A percentile compares a stretch with the other conserved stretches of the same genome.
phyloP scores from a whole-genome alignment of 768 basidiomycete genomes.

The Dioszegia hungarica region DNA sequence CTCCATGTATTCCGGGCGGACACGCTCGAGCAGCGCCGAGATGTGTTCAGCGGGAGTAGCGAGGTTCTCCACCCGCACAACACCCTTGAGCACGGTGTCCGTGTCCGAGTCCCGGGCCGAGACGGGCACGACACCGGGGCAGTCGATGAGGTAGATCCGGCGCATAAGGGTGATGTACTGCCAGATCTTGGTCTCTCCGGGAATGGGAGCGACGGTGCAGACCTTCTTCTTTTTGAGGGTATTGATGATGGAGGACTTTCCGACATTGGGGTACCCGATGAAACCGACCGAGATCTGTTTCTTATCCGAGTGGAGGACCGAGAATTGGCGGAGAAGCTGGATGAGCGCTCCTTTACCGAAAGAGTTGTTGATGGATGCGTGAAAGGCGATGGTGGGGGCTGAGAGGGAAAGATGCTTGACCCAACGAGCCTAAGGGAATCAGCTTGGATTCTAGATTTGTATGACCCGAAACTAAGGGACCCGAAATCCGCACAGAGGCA shows the following conservation, averaged over 20 bases:
- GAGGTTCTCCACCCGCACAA: constrained; percentile 90
- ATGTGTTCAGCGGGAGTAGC: constrained; percentile 90
- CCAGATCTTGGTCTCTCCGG: constrained; percentile 99
- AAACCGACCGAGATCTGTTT: constrained; percentile 99
- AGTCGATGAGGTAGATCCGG: constrained; percentile 97
- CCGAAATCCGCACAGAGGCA: constrained; percentile 16
- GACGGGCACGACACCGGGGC: constrained; percentile 94
- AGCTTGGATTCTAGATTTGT: constrained; percentile 43
- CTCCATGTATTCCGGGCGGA: constrained; percentile 88
- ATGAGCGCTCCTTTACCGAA: constrained; percentile 99
- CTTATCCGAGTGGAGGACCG: constrained; percentile 94
- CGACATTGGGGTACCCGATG: constrained; percentile 96
- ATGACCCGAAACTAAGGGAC: constrained; percentile 53
- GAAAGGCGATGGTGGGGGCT: constrained; percentile 96
- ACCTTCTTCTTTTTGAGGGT: constrained; percentile 97
- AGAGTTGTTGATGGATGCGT: constrained; percentile 97
- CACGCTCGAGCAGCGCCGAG: constrained; percentile 75
- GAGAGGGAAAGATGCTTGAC: constrained; percentile 90
- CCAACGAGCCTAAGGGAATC: constrained; percentile 73
- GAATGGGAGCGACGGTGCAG: constrained; percentile 91
- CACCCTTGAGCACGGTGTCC: constrained; percentile 89
- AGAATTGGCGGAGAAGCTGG: constrained; percentile 91
- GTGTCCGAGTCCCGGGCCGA: constrained; percentile 87
- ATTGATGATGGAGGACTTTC: constrained; percentile 96
- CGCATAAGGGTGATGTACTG: constrained; percentile 97